These are phyloP conservation scores for Zoysia pacifica DNA, from an alignment of 176 grass and related monocot genomes.

Conservation along the genomic window DNA sequence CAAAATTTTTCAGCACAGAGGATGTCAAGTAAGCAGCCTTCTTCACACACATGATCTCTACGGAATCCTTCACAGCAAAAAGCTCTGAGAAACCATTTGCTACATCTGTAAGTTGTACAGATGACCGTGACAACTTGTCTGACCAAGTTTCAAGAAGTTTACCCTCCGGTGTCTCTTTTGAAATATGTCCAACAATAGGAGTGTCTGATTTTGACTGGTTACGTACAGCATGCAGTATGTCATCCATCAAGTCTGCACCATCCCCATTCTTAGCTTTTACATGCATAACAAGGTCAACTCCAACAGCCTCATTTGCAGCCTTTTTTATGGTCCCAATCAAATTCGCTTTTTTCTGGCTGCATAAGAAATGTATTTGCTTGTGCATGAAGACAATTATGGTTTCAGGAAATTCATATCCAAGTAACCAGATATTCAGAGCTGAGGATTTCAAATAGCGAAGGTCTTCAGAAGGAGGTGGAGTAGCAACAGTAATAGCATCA, in stretches of 20 bases:
- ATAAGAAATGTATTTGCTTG: slow-evolving; percentile 39
- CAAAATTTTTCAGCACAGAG: slow-evolving; percentile 61
- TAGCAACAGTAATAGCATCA: slow-evolving; percentile 37
- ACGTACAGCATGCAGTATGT: slow-evolving; percentile 45
- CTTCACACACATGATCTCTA: slow-evolving; percentile 57
- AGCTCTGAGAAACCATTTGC: slow-evolving; percentile 65
- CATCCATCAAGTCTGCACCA: slow-evolving; percentile 58
- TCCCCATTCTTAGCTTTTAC: slow-evolving; percentile 39
- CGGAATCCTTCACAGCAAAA: slow-evolving; percentile 61
- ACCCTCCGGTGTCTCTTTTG: slow-evolving; percentile 69
- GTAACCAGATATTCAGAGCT: slow-evolving; percentile 34
- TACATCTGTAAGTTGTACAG: slow-evolving; percentile 53
- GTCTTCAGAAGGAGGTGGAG: slow-evolving; percentile 46
- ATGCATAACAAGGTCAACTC: slow-evolving; percentile 53
- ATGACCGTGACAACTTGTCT: slow-evolving; percentile 55
- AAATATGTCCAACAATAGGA: slow-evolving; percentile 55
- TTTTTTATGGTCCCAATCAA: slow-evolving; percentile 13
- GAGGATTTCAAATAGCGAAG: slow-evolving; percentile 42
- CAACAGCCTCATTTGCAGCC: slow-evolving; percentile 17
- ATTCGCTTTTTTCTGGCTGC: slow-evolving; percentile 22
- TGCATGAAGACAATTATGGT: slow-evolving; percentile 40
- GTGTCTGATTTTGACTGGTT: slow-evolving; percentile 41
- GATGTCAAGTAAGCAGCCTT: slow-evolving; percentile 74
- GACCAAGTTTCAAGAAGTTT: slow-evolving; percentile 76
- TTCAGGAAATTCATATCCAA: slow-evolving; percentile 30